Evolutionary conservation across 1,284 basidiomycete species (phyloP).

Genomic region (Pascua sp.): DNA sequence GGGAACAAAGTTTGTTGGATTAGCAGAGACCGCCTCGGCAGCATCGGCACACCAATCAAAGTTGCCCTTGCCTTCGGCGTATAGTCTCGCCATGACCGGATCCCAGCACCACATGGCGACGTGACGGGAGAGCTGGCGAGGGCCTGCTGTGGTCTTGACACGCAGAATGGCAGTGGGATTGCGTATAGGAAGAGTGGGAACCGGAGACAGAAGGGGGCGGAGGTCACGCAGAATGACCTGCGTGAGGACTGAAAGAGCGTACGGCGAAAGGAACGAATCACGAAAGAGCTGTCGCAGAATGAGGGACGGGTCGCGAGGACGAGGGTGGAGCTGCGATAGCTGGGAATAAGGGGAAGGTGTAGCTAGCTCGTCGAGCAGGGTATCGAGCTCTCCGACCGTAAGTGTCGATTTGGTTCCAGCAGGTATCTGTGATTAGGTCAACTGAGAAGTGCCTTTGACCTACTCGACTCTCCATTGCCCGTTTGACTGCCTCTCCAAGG

Average conservation of each 20-base stretch:
- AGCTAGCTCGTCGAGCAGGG: slow-evolving; percentile 68
- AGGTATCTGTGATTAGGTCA: slow-evolving; percentile 1
- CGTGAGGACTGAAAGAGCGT: slow-evolving; percentile 63
- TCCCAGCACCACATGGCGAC: slow-evolving; percentile 73
- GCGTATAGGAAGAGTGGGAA: slow-evolving; percentile 45
- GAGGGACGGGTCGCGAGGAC: background rate
- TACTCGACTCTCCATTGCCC: slow-evolving; percentile 41
- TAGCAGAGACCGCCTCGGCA: slow-evolving; percentile 50
- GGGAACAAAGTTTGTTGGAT: background rate
- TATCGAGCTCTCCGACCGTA: slow-evolving; percentile 56
- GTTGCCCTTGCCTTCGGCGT: slow-evolving; percentile 55
- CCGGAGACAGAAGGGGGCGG: slow-evolving; percentile 67
- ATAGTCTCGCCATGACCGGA: slow-evolving; percentile 59
- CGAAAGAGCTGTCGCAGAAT: slow-evolving; percentile 27
- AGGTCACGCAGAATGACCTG: slow-evolving; percentile 83
- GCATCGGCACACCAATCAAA: slow-evolving; percentile 60
- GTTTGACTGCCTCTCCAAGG: slow-evolving; percentile 63
- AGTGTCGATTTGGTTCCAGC: slow-evolving; percentile 20
- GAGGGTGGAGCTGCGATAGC: slow-evolving; percentile 25
- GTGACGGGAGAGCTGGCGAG: slow-evolving; percentile 57
- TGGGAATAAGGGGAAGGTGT: slow-evolving; percentile 63
- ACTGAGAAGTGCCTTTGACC: background rate
- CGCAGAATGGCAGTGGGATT: slow-evolving; percentile 35
- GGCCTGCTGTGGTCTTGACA: slow-evolving; percentile 35
- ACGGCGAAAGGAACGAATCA: slow-evolving; percentile 53